Percentiles rank a stretch among this genome's conserved stretches.
Evolutionary conservation across 768 basidiomycete species (phyloP).

Genomic region (Rhodotorula kratochvilovae): DNA sequence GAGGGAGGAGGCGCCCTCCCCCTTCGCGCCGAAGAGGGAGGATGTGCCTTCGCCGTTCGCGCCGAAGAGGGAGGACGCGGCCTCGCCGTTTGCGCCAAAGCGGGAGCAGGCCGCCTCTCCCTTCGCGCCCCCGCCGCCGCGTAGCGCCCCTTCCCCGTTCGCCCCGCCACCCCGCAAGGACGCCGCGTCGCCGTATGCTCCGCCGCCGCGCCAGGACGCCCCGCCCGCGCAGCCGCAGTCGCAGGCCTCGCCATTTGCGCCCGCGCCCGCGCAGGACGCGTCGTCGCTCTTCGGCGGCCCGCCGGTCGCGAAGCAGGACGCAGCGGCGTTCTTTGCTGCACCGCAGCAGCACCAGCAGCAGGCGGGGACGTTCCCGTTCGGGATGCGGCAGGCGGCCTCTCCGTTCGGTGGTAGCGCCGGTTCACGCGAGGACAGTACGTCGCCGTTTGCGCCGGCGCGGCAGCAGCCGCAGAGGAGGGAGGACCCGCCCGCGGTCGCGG

Average conservation of each 20-base stretch:
- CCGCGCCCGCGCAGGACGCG: neutral
- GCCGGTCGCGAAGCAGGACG: neutral
- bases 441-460: neutral
- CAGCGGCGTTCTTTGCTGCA: neutral
- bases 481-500: neutral
- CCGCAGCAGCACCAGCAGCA: neutral
- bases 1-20: neutral
- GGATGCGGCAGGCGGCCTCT: neutral
- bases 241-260: too few species aligned
- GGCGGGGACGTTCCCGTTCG: neutral
- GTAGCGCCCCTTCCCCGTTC: neutral
- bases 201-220: too few species aligned
- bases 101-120: neutral
- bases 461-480: neutral
- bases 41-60: neutral
- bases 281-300: neutral
- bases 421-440: neutral
- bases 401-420: neutral
- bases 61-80: neutral
- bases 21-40: neutral
- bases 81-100: neutral
- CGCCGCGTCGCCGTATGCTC: neutral
- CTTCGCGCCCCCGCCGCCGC: neutral
- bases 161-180: neutral
- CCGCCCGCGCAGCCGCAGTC: too few species aligned